Percentiles rank a stretch among this genome's conserved stretches.
These are phyloP conservation scores for Euphorbia tirucalli DNA, from an alignment of 345 rosid species.

Conservation along the genomic window DNA sequence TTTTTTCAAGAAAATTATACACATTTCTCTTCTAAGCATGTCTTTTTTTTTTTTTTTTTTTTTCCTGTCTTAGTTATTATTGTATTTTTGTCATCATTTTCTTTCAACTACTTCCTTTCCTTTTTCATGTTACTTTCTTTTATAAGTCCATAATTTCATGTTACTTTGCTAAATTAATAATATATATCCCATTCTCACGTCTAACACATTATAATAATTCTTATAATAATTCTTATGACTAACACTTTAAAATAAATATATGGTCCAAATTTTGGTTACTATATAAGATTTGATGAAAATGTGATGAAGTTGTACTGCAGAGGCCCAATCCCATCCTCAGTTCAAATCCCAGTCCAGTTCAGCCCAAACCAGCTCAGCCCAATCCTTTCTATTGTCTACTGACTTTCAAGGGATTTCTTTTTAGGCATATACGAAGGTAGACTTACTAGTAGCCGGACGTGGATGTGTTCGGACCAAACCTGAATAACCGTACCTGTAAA, in stretches of 20 bases:
- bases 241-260: not conserved
- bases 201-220: not conserved
- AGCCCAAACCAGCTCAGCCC: too few species aligned
- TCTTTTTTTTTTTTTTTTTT: not conserved
- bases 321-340: too few species aligned
- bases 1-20: too few species aligned
- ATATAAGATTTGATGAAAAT: not conserved
- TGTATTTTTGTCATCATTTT: not conserved
- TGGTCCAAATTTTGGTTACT: too few species aligned
- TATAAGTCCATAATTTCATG: not conserved
- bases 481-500: too few species aligned
- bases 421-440: too few species aligned
- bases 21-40: constrained; percentile 8
- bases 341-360: too few species aligned
- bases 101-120: not conserved
- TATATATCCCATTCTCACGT: not conserved
- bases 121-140: not conserved
- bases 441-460: too few species aligned
- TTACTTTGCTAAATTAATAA: not conserved
- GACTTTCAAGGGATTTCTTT: too few species aligned
- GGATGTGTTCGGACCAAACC: too few species aligned
- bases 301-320: not conserved
- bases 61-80: constrained; percentile 1
- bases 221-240: too few species aligned
- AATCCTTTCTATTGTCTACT: too few species aligned